Evolutionary conservation across 129 eudicot genomes (phyloP).

Genomic region (Apium graveolens): DNA sequence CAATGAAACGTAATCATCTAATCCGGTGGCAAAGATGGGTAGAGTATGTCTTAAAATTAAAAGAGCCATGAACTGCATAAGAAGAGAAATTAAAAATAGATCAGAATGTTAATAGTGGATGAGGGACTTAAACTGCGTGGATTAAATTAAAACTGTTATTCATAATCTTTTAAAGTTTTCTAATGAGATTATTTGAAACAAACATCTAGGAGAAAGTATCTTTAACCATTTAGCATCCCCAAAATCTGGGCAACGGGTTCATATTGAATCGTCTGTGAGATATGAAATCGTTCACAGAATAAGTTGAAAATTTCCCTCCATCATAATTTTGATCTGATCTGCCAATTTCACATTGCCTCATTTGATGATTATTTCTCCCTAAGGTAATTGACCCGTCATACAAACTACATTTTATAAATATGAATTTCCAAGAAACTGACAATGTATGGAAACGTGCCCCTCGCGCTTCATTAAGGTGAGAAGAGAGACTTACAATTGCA

Average conservation of each 20-base stretch:
- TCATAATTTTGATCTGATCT: not conserved
- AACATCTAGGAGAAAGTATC: not conserved
- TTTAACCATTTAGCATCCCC: not conserved
- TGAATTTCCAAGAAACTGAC: not conserved
- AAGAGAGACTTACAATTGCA: slow-evolving; percentile 44
- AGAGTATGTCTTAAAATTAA: slow-evolving; percentile 59
- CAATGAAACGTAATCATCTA: slow-evolving; percentile 44
- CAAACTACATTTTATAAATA: not conserved
- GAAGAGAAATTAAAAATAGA: not conserved
- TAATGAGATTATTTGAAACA: not conserved
- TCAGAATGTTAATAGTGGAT: not conserved
- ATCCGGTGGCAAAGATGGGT: slow-evolving; percentile 56
- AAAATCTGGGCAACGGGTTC: not conserved
- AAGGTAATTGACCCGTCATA: not conserved
- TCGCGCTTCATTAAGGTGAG: not conserved
- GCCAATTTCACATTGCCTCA: not conserved
- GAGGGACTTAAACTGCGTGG: not conserved
- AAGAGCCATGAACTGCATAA: slow-evolving; percentile 67
- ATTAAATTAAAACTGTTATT: not conserved
- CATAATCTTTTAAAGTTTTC: not conserved
- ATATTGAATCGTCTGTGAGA: not conserved
- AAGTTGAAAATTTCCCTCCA: not conserved
- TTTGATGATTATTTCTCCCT: not conserved
- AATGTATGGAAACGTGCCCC: not conserved
- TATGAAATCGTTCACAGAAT: not conserved